phyloP scores from a whole-genome alignment of 2,329 filamentous ascomycete species.

The Boeremia lycopersici region DNA sequence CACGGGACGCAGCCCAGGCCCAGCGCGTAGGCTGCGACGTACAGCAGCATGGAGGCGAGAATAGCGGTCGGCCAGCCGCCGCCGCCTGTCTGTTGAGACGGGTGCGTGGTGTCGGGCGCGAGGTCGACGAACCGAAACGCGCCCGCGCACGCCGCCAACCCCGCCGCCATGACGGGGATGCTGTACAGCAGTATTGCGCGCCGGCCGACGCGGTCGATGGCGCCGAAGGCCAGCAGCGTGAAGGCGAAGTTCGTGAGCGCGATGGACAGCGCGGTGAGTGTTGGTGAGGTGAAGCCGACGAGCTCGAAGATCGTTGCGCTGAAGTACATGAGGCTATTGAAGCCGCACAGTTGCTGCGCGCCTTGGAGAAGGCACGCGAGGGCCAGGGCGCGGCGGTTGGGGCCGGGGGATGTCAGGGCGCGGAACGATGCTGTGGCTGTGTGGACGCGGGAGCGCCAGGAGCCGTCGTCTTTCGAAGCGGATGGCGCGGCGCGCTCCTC shows the following conservation, averaged over 20 bases:
- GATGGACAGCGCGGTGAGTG: conserved; percentile 53
- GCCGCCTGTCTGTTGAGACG: background rate
- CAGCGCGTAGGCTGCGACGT: conserved; percentile 83
- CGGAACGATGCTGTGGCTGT: conserved; percentile 59
- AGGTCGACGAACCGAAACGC: conserved; percentile 72
- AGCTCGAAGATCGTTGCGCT: conserved; percentile 55
- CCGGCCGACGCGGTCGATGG: conserved; percentile 53
- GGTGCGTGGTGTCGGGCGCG: conserved; percentile 2
- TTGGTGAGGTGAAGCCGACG: conserved; percentile 53
- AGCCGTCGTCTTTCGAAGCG: conserved; percentile 36
- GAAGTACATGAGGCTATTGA: conserved; percentile 57
- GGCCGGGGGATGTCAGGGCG: conserved; percentile 50
- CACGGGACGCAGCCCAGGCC: conserved; percentile 93
- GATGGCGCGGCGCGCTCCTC: conserved; percentile 57
- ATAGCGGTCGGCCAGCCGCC: conserved; percentile 56
- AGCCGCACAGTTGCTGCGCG: conserved; percentile 81
- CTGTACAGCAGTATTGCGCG: conserved; percentile 75
- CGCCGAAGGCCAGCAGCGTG: conserved; percentile 53
- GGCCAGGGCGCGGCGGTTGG: conserved; percentile 74
- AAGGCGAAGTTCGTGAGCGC: conserved; percentile 54
- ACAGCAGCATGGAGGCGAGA: conserved; percentile 76
- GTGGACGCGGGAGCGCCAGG: conserved; percentile 36
- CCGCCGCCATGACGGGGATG: conserved; percentile 80
- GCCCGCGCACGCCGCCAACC: conserved; percentile 71
- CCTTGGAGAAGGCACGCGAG: conserved; percentile 89